Evolutionary conservation across 2,329 filamentous ascomycete species (phyloP).

Genomic region (Ophiostoma ips): DNA sequence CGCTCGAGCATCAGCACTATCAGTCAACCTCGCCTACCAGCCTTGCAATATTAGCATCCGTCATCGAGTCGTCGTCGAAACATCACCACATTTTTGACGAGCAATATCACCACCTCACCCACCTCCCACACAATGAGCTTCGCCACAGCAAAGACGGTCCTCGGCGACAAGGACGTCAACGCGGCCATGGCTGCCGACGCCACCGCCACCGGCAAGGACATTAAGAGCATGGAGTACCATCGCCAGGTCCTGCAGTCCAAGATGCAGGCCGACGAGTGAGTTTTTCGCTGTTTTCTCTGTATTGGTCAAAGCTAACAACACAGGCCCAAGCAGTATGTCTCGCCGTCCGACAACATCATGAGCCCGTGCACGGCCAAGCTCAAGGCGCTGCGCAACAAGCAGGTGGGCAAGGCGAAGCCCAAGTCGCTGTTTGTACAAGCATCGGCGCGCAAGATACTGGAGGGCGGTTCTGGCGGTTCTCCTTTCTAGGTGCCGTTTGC

Average conservation of each 20-base stretch:
- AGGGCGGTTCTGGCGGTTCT: constrained; percentile 16
- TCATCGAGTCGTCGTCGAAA: not conserved
- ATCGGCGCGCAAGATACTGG: constrained; percentile 45
- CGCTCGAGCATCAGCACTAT: too few species aligned
- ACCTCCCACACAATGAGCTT: constrained; percentile 5
- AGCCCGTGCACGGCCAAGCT: constrained; percentile 76
- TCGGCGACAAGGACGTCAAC: constrained; percentile 55
- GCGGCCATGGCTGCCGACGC: constrained; percentile 27
- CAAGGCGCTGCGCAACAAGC: constrained; percentile 65
- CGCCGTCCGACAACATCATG: constrained; percentile 80
- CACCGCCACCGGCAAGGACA: constrained; percentile 39
- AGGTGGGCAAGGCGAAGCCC: constrained; percentile 60
- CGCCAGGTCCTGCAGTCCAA: constrained; percentile 61
- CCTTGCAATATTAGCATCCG: too few species aligned
- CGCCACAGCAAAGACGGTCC: constrained; percentile 25
- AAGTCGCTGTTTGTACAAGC: constrained; percentile 55
- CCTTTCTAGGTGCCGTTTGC: not conserved
- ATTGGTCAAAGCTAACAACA: not conserved
- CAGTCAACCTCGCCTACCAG: too few species aligned
- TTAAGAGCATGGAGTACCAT: constrained; percentile 64
- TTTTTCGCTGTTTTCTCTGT: constrained; percentile 9
- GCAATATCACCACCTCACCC: not conserved
- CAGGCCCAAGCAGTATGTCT: constrained; percentile 44
- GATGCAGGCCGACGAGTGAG: constrained; percentile 53
- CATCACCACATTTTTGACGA: not conserved